These are phyloP conservation scores for Ambrosiella beaveri DNA, from an alignment of 2,329 filamentous ascomycete genomes.

Conservation along the genomic window DNA sequence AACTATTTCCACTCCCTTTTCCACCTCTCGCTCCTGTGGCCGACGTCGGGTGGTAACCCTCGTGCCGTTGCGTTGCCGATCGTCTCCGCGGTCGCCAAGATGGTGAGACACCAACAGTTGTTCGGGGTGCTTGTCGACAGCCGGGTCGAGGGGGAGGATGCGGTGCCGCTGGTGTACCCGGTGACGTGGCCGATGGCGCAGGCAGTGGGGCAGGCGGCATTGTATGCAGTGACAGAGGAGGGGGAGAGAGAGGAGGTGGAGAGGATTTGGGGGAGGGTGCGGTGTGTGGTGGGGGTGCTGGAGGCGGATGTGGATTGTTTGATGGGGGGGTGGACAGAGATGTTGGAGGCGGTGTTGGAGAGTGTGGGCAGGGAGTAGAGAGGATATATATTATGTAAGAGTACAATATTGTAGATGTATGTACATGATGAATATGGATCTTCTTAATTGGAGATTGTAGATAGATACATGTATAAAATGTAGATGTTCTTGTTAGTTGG, in stretches of 20 bases:
- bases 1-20: neutral
- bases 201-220: neutral
- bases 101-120: slow-evolving; percentile 2
- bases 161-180: neutral
- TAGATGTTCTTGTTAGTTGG: too few species aligned
- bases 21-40: neutral
- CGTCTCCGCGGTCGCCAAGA: neutral
- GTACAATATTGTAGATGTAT: too few species aligned
- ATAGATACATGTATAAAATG: too few species aligned
- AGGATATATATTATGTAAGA: neutral
- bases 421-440: too few species aligned
- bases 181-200: neutral
- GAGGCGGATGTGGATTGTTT: neutral
- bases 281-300: neutral
- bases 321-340: neutral
- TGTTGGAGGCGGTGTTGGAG: neutral
- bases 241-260: neutral
- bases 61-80: neutral
- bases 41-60: neutral
- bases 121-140: neutral
- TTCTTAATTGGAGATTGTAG: too few species aligned
- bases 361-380: neutral
- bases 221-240: neutral
- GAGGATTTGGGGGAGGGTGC: neutral
- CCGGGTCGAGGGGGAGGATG: neutral